phyloP scores from a whole-genome alignment of 345 rosid species.

The Rhodamnia rubescens region DNA sequence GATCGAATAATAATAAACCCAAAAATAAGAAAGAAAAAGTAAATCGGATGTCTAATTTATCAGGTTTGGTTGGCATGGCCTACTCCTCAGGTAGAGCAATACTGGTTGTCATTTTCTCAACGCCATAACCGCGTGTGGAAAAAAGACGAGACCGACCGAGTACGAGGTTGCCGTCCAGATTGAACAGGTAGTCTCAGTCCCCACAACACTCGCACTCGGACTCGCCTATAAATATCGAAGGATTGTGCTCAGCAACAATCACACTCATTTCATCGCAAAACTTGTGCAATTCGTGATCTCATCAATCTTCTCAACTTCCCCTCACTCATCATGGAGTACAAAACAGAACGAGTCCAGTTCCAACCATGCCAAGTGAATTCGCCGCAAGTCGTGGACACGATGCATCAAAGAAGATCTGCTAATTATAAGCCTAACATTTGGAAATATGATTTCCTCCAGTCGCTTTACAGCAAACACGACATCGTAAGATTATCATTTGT shows the following conservation, averaged over 20 bases:
- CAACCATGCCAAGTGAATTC: background rate
- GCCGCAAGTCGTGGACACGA: background rate
- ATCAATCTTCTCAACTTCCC: background rate
- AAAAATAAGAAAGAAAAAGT: background rate
- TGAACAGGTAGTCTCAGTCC: background rate
- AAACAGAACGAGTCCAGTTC: background rate
- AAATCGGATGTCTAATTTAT: too few species aligned
- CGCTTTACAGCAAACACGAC: conserved; percentile 12
- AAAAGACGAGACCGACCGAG: background rate
- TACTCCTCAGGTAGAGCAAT: background rate
- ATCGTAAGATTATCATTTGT: conserved; percentile 5
- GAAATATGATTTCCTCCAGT: conserved; percentile 34
- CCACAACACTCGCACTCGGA: background rate
- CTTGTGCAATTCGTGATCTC: background rate
- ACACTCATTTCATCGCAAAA: background rate
- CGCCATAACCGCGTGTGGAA: too few species aligned
- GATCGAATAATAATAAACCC: too few species aligned
- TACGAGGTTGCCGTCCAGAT: background rate
- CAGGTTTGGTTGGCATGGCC: background rate
- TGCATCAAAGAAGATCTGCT: conserved; percentile 21
- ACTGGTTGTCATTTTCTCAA: background rate
- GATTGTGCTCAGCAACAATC: background rate
- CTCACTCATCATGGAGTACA: background rate
- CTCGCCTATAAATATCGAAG: background rate
- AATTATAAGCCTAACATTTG: conserved; percentile 41